Evolutionary conservation across 441 rosid genomes (phyloP), one percentile per base, ranked within the genome.

Genomic region (Adansonia rubrostipa): DNA sequence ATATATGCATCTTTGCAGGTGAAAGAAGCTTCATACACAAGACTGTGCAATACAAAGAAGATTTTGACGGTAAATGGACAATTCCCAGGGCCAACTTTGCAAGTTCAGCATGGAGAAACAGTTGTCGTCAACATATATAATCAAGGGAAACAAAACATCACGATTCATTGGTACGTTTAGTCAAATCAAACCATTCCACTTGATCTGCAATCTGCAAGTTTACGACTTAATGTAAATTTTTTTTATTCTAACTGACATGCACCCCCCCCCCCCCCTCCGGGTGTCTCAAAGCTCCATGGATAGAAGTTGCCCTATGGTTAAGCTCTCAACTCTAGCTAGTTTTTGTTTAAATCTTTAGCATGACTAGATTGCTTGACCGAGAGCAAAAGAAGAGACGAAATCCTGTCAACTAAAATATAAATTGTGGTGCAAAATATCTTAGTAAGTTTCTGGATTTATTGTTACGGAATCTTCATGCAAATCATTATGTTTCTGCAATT

Each of bases 51-150:
- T 76, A 79, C 85, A 2, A 91, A 82, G 83, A 86, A 82, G 71
- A 89, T 91, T 48, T 60, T 89, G 70, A 91, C 92, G 0, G 88
- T 86, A 5, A 91, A 91, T 76, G 93, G 89, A 17, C 71, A 81
- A 44, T 91, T 85, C 73, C 95, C 93, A 0, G 93, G 93, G 24
- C 92, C 92, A 15, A 76, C 86, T 15, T 36, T 89, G 20, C 78
- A 84, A 17, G 89, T 60, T 70, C 61, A 82, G 66, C 77, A 80
- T 64, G 93, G 91, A 15, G 91, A 87, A n/a, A 87, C 86, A 17
- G 73, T 88, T 47, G 36, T 75, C 42, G 90, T 89, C 1, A 80
- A 87, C 44, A 86, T 88, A 47, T 66, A 71, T 36, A 91, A 91
- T 80, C 75, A 80, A 54, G 88, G 87, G 57, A 72, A 79, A 28